phyloP scores from a whole-genome alignment of 2,329 filamentous ascomycete species.

The Hypoxylon sp. region DNA sequence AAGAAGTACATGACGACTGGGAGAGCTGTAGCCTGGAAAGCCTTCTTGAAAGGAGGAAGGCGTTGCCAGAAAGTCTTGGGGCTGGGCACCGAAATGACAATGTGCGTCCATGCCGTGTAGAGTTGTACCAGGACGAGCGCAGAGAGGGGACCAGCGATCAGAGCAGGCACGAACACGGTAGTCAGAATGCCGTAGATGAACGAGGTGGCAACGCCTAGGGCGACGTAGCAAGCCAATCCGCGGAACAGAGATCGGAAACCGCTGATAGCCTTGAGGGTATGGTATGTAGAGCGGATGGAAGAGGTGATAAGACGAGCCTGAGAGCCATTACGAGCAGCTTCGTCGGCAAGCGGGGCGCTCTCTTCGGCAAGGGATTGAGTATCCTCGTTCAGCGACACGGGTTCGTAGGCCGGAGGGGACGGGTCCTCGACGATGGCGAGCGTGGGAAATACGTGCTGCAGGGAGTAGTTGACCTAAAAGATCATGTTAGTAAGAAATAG shows the following conservation, averaged over 20 bases:
- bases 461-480: conserved; percentile 64
- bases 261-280: conserved; percentile 70
- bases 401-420: conserved; percentile 67
- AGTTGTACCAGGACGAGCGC: conserved; percentile 75
- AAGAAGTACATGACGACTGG: conserved; percentile 75
- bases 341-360: conserved; percentile 54
- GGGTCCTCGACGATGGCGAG: conserved; percentile 72
- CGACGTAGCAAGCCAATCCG: conserved; percentile 68
- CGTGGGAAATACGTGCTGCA: conserved; percentile 64
- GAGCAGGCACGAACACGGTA: conserved; percentile 56
- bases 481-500: conserved; percentile 33
- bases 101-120: conserved; percentile 85
- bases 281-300: conserved; percentile 64
- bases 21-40: conserved; percentile 76
- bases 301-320: conserved; percentile 61
- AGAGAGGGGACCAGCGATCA: conserved; percentile 67
- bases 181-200: conserved; percentile 62
- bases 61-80: conserved; percentile 75
- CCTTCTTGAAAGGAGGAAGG: conserved; percentile 73
- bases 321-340: conserved; percentile 52
- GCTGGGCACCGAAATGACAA: conserved; percentile 80
- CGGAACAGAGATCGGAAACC: conserved; percentile 78
- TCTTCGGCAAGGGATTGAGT: conserved; percentile 54
- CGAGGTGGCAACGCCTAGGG: conserved; percentile 54
- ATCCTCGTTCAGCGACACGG: conserved; percentile 60